Evolutionary conservation across 345 rosid genomes (phyloP).

Genomic region (Heritiera fomes): DNA sequence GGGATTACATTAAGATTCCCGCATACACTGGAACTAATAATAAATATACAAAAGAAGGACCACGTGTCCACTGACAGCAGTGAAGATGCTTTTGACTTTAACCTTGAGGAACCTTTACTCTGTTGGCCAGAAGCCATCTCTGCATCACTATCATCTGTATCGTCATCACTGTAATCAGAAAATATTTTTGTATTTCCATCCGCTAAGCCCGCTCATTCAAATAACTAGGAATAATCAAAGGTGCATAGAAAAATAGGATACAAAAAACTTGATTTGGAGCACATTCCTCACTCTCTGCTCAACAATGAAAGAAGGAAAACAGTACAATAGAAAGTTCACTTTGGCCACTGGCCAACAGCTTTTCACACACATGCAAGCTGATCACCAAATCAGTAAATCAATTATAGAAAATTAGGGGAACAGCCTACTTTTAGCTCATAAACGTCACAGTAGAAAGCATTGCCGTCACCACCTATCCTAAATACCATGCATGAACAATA

Average conservation of each 20-base stretch:
- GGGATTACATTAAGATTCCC: not conserved
- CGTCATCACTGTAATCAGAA: constrained; percentile 78
- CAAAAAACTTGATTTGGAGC: not conserved
- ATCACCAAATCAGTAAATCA: not conserved
- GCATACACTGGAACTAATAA: not conserved
- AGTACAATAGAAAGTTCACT: constrained; percentile 19
- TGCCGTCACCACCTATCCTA: not conserved
- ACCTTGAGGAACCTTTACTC: constrained; percentile 46
- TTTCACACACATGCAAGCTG: not conserved
- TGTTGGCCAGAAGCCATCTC: constrained; percentile 41
- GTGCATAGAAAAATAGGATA: not conserved
- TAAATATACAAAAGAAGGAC: not conserved
- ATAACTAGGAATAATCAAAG: not conserved
- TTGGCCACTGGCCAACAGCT: constrained; percentile 11
- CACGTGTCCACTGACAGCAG: constrained; percentile 44
- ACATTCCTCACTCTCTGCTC: not conserved
- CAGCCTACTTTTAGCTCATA: not conserved
- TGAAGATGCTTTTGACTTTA: constrained; percentile 52
- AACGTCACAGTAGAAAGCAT: not conserved
- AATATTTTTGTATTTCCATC: constrained; percentile 95
- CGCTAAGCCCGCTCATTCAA: constrained; percentile 60
- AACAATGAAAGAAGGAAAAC: not conserved
- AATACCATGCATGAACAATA: not conserved
- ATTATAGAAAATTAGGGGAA: not conserved
- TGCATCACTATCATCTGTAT: constrained; percentile 46